These are phyloP conservation scores for Terfezia claveryi DNA, from an alignment of 495 filamentous ascomycete species.

Conservation along the genomic window DNA sequence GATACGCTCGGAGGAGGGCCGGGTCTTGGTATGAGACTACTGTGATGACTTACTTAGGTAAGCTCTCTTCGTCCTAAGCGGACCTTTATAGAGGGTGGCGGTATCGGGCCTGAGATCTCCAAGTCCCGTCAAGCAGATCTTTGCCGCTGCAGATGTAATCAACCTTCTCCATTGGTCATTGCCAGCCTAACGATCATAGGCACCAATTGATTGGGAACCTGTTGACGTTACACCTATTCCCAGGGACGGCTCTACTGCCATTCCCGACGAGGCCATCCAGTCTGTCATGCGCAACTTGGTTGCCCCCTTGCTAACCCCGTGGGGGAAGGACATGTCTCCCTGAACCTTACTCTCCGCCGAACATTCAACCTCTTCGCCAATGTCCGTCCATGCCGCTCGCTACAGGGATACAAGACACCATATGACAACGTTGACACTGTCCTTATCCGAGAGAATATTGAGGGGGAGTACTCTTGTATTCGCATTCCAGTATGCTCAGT, in stretches of 20 bases:
- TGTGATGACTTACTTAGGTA: too few relatives aligned
- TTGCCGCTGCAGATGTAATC: conserved; percentile 70
- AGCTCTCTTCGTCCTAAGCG: too few relatives aligned
- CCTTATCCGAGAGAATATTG: conserved; percentile 97
- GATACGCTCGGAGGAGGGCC: too few relatives aligned
- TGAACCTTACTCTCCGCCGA: conserved; percentile 91
- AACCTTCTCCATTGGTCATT: not conserved
- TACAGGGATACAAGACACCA: conserved; percentile 92
- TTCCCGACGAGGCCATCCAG: conserved; percentile 72
- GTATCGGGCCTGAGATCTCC: conserved; percentile 93
- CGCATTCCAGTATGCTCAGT: conserved; percentile 90
- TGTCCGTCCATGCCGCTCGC: conserved; percentile 86
- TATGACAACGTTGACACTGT: conserved; percentile 97
- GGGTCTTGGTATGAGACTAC: too few relatives aligned
- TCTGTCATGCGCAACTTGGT: conserved; percentile 85
- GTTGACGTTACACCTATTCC: conserved; percentile 85
- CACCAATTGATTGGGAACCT: conserved; percentile 86
- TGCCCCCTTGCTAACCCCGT: conserved; percentile 86
- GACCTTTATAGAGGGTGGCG: conserved; percentile 93
- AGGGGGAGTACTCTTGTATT: conserved; percentile 99
- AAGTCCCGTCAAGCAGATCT: conserved; percentile 96
- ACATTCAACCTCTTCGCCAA: conserved; percentile 99
- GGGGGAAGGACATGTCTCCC: conserved; percentile 95
- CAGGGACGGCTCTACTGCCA: conserved; percentile 81
- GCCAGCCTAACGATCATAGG: conserved; percentile 27